Conservation (phyloP, 768 basidiomycete species). For the Russula compacta region DNA sequence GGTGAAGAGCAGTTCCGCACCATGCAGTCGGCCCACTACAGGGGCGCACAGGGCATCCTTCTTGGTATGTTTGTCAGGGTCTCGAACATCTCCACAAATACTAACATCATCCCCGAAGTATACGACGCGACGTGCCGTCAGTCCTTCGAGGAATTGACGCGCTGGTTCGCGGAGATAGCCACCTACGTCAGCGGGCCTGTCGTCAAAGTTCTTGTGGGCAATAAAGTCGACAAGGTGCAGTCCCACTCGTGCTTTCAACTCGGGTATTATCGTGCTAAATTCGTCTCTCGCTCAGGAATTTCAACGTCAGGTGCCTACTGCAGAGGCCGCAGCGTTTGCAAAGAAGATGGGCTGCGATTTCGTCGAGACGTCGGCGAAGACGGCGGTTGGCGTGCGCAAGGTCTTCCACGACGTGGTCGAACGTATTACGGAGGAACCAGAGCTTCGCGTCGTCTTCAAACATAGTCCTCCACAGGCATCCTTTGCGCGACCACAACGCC, state of each 20-base stretch:
- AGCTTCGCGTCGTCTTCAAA: constrained; percentile 49
- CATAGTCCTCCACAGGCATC: constrained; percentile 10
- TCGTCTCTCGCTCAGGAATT: constrained; percentile 49
- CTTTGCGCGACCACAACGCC: not conserved
- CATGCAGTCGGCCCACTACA: constrained; percentile 89
- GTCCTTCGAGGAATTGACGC: constrained; percentile 87
- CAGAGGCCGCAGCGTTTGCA: constrained; percentile 76
- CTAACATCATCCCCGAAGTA: constrained; percentile 36
- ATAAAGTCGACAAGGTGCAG: constrained; percentile 84
- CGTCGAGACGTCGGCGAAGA: constrained; percentile 90
- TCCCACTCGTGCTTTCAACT: not conserved
- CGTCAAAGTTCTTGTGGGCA: constrained; percentile 89
- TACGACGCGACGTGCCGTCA: constrained; percentile 91
- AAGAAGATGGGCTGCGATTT: constrained; percentile 77
- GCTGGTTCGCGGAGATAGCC: constrained; percentile 89
- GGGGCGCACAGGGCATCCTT: constrained; percentile 77
- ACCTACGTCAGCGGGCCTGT: constrained; percentile 81
- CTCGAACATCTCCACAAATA: not conserved
- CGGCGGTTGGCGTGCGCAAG: constrained; percentile 69
- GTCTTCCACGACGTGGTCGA: constrained; percentile 70
- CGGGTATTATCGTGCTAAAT: not conserved
- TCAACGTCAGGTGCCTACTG: constrained; percentile 73
- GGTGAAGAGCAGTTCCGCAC: constrained; percentile 96
- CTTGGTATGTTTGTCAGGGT: constrained; percentile 37
- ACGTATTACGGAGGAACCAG: constrained; percentile 73